Base-by-base conservation (phyloP, 2,329 filamentous ascomycete species). In the Fusarium burgessii region DNA sequence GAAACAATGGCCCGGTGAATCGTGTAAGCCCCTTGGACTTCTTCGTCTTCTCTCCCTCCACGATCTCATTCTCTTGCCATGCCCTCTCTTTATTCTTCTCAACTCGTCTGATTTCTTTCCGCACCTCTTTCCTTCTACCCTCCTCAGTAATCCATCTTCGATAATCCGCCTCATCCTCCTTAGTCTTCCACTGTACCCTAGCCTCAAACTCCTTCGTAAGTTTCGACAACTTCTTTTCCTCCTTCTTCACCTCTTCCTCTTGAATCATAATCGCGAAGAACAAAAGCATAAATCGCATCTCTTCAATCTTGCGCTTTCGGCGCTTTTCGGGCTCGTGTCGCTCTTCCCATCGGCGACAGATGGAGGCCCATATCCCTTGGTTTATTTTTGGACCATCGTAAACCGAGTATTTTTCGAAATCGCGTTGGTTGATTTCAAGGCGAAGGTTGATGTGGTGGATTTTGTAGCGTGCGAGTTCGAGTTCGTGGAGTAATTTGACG, bases 241-340 rank as follows among this genome's bases (percentile, higher is more conserved):
- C 2, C 3, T 4, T 38, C 9, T 2, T 23, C 11, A 51, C 38
- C 9, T 3, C 5, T 4, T 12, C 0, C 6, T 1, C 25, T 14
- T 51, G 20, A 13, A 14, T n/a, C 0, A 7, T 9, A 25, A 27
- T 27, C 20, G 25, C 20, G 12, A n/a, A 9, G 25, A 3, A 7
- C 0, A 51, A 33, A 0, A 40, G 20, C 5, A n/a, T 7, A 13
- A 23, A 6, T 12, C 47, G 33, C n/a, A 18, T 15, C 23, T 51
- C 14, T 13, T 51, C 47, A 12, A 51, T 51, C 9, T 51, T 32
- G 3, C 47, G 47, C 3, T n/a, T 32, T 7, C 47, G 47, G 3
- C 25, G 47, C n/a, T 38, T 38, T 12, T 27, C 4, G 7, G 11
- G 10, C 18, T 51, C 23, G 2, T 38, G 23, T 17, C n/a, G 13